These are phyloP conservation scores for Ulota crispa DNA, from an alignment of 225 moss, liverwort and hornwort species.

Conservation along the genomic window DNA sequence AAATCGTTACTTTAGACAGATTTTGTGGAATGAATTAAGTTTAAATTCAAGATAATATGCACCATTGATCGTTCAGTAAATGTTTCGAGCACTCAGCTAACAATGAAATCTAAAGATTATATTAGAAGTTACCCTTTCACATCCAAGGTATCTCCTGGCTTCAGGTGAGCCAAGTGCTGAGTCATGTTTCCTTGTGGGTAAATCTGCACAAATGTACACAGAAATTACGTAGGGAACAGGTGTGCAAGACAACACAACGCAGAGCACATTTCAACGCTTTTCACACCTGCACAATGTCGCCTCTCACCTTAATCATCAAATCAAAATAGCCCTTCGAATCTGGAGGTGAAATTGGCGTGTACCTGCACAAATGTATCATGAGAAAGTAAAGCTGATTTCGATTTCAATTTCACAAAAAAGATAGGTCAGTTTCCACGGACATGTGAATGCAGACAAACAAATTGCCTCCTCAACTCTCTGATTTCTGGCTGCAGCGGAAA, in stretches of 20 bases:
- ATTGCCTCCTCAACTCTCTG: conserved; percentile 1
- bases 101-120: neutral
- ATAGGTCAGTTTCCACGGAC: neutral
- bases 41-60: neutral
- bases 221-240: conserved; percentile 5
- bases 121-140: conserved; percentile 68
- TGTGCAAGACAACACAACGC: neutral
- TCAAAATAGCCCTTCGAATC: conserved; percentile 91
- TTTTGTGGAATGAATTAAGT: neutral
- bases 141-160: conserved; percentile 75
- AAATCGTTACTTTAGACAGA: neutral
- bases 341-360: conserved; percentile 86
- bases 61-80: conserved; percentile 3
- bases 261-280: conserved; percentile 3
- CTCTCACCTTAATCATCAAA: conserved; percentile 81
- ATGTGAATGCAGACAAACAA: neutral
- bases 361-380: conserved; percentile 49
- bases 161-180: conserved; percentile 71
- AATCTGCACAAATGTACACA: conserved; percentile 44
- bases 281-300: neutral
- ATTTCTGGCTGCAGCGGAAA: neutral
- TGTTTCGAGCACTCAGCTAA: conserved; percentile 4
- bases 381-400: neutral
- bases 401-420: neutral
- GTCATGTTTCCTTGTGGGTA: conserved; percentile 88